These are phyloP conservation scores for Clarkia xantiana DNA, from an alignment of 345 rosid genomes.

Conservation along the genomic window DNA sequence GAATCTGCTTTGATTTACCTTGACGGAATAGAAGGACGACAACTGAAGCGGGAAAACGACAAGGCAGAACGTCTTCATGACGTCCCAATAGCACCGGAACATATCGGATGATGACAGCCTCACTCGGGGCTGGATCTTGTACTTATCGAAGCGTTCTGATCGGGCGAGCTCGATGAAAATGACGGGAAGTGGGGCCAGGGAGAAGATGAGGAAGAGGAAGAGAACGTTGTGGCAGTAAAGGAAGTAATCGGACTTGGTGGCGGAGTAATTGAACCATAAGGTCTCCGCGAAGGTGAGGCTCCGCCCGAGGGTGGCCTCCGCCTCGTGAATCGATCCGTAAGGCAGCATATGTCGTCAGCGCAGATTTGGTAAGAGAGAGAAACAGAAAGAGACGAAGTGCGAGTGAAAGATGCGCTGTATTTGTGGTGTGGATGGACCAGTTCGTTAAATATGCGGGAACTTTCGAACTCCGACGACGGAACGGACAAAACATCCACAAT, in stretches of 20 bases:
- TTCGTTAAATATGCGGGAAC: slow-evolving; percentile 2
- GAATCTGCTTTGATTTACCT: slow-evolving; percentile 25
- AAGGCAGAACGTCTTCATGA: slow-evolving; percentile 56
- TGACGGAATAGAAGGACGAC: slow-evolving; percentile 53
- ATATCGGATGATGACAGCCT: slow-evolving; percentile 39
- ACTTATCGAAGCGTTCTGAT: slow-evolving; percentile 34
- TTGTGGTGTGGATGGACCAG: too few relatives aligned
- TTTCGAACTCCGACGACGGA: neutral
- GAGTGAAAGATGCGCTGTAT: neutral
- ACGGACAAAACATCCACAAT: neutral
- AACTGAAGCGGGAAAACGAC: slow-evolving; percentile 81
- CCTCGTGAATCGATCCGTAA: slow-evolving; percentile 44
- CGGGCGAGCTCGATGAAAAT: slow-evolving; percentile 36
- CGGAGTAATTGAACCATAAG: slow-evolving; percentile 77
- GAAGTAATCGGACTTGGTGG: slow-evolving; percentile 59
- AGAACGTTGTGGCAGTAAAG: slow-evolving; percentile 70
- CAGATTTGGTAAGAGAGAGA: neutral
- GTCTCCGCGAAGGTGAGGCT: slow-evolving; percentile 57
- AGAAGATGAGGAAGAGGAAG: slow-evolving; percentile 54
- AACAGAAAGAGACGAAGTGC: neutral
- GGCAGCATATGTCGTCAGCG: slow-evolving; percentile 41
- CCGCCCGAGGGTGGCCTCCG: slow-evolving; percentile 55
- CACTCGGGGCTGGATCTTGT: slow-evolving; percentile 90
- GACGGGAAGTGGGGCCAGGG: slow-evolving; percentile 59
- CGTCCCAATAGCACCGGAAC: slow-evolving; percentile 64